A percentile compares a stretch with the other conserved stretches of the same genome.
Conservation (phyloP, 192 early-diverging fungal genomes). For the Entomortierella parvispora region DNA sequence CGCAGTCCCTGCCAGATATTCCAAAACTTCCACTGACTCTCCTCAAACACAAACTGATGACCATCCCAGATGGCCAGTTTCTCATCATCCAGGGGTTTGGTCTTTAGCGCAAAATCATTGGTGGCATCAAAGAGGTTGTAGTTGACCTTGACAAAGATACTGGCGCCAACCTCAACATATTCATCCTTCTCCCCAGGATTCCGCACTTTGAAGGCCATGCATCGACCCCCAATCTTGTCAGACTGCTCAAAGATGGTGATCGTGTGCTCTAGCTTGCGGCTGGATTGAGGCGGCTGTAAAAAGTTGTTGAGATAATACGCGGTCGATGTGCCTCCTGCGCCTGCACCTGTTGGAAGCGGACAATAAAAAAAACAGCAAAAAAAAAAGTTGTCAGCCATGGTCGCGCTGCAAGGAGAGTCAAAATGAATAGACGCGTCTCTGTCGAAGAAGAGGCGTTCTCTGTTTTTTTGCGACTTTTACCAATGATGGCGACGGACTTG, state of each 20-base stretch:
- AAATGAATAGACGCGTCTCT: too few species aligned
- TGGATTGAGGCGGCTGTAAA: conserved; percentile 18
- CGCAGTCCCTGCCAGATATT: conserved; percentile 51
- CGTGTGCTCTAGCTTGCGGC: conserved; percentile 36
- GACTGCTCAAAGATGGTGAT: conserved; percentile 67
- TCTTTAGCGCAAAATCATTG: conserved; percentile 59
- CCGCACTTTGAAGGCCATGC: conserved; percentile 28
- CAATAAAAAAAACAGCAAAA: conserved; percentile 6
- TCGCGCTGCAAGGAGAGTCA: too few species aligned
- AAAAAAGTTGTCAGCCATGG: too few species aligned
- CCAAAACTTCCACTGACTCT: conserved; percentile 55
- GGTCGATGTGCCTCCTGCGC: conserved; percentile 62
- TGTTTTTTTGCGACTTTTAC: conserved; percentile 15
- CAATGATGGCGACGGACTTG: conserved; percentile 60
- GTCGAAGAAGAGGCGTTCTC: too few species aligned
- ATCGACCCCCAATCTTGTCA: conserved; percentile 65
- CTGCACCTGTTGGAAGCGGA: conserved; percentile 51
- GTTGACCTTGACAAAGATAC: conserved; percentile 70
- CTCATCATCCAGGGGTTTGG: conserved; percentile 43
- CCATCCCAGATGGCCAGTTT: conserved; percentile 61
- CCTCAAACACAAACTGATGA: conserved; percentile 60
- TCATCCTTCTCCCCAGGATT: conserved; percentile 37
- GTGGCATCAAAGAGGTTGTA: conserved; percentile 62
- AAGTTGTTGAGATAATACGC: conserved; percentile 55
- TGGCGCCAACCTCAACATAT: conserved; percentile 68